Conservation (phyloP, 495 filamentous ascomycete genomes). For the Ramalina intermedia region DNA sequence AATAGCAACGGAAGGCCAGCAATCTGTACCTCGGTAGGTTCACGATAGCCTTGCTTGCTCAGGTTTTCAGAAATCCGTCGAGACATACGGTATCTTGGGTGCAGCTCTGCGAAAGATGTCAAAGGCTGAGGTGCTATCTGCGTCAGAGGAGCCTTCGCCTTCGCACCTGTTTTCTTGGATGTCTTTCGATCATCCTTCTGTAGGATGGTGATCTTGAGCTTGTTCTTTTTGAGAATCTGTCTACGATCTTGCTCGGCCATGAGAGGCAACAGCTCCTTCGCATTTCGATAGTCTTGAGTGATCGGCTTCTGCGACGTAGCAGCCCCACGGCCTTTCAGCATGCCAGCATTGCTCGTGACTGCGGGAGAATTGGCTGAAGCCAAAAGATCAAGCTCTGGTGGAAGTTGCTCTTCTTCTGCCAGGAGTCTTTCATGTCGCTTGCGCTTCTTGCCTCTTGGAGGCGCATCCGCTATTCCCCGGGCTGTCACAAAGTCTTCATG, state of each 20-base stretch:
- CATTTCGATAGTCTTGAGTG: neutral
- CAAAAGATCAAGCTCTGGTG: neutral
- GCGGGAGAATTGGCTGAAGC: too few relatives aligned
- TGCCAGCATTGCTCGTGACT: too few relatives aligned
- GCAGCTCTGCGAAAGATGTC: slow-evolving; percentile 59
- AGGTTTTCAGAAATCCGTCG: slow-evolving; percentile 62
- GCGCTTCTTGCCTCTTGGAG: slow-evolving; percentile 5
- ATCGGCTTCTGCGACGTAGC: neutral
- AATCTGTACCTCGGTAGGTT: slow-evolving; percentile 90
- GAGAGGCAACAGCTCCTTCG: slow-evolving; percentile 15
- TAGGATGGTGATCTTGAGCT: slow-evolving; percentile 71
- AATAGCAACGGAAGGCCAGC: slow-evolving; percentile 69
- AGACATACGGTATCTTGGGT: slow-evolving; percentile 52
- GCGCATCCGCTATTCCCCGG: neutral
- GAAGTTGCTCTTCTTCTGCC: neutral
- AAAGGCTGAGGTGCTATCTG: slow-evolving; percentile 64
- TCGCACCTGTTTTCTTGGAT: slow-evolving; percentile 26
- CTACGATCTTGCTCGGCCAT: slow-evolving; percentile 53
- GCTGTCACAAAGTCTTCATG: neutral
- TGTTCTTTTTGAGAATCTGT: slow-evolving; percentile 63
- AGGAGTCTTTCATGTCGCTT: neutral
- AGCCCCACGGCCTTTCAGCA: neutral
- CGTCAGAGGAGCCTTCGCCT: slow-evolving; percentile 30
- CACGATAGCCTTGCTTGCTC: slow-evolving; percentile 62
- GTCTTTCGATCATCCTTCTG: slow-evolving; percentile 21